Evolutionary conservation across 1,284 basidiomycete species (phyloP), one percentile per base, ranked within the genome.

Genomic region (Tremellales sp.): DNA sequence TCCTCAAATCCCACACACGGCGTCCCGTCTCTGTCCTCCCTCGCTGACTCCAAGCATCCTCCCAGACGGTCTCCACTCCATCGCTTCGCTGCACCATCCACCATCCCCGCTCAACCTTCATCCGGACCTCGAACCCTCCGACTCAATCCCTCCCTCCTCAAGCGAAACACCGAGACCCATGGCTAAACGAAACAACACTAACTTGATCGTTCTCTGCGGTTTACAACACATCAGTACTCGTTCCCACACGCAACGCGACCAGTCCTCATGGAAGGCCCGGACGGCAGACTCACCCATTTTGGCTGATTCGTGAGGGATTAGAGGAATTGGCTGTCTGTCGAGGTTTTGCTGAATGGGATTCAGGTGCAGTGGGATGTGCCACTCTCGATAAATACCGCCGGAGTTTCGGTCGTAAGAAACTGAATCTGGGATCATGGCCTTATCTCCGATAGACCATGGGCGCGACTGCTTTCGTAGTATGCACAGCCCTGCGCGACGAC

Each of bases 191-290:
- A 36, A 14, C n/a, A 8, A 18, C 22, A 36, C 22, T 36, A 14
- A 36, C 34, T 21, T 36, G 34, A 36, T 36, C 34, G 34, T 36
- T 36, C 34, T 36, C 34, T 36, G 34, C 34, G 34, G 18, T 36
- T 18, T 14, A 10, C 29, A 31, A 16, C 29, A 16, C 16, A 31
- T 16, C 29, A 31, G 10, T 10, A 10, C 10, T 10, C 10, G 29
- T 31, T 31, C 10, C 29, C 16, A 31, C 29, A 16, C 8, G 22
- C 34, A 36, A 36, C 34, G n/a, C 34, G 10, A 10, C 29, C 29
- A 31, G 16, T 31, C 29, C 29, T 16, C 29, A 10, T 16, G 16
- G 10, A 31, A 16, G 29, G 16, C 29, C 10, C 10, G 10, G 29
- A 31, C 29, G 29, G 16, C 16, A 31, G 9, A 36, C 34, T 36